These are phyloP conservation scores for Akanthomyces muscarius DNA, from an alignment of 2,329 filamentous ascomycete genomes.

Conservation along the genomic window DNA sequence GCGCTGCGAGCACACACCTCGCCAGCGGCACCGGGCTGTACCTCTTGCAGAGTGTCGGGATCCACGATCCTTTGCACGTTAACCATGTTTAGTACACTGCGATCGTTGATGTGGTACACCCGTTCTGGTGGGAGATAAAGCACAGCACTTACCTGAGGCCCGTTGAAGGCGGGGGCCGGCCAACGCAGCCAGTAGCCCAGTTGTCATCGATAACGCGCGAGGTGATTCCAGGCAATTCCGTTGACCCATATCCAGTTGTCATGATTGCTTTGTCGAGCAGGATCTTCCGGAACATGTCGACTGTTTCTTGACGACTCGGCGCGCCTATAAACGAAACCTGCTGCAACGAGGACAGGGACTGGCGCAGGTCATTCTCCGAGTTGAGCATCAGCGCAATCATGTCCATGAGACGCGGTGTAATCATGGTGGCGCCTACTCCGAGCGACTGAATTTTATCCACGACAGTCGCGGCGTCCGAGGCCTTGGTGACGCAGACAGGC, in stretches of 20 bases:
- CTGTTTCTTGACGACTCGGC: neutral
- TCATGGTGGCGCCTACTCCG: neutral
- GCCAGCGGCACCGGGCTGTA: neutral
- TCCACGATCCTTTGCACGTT: neutral
- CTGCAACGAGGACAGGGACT: neutral
- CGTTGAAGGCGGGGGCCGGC: neutral
- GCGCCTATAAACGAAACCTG: neutral
- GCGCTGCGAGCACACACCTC: constrained; percentile 5
- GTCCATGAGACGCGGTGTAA: neutral
- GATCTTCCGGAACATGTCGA: neutral
- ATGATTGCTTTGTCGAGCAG: neutral
- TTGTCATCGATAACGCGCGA: neutral
- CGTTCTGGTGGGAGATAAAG: neutral
- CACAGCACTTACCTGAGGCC: neutral
- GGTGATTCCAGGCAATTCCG: neutral
- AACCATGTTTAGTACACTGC: neutral
- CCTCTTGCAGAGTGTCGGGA: neutral
- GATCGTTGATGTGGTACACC: neutral
- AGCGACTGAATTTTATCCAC: constrained; percentile 1
- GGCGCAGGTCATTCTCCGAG: neutral
- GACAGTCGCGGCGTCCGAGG: neutral
- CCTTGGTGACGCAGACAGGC: neutral
- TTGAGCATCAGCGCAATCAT: neutral
- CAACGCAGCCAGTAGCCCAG: constrained; percentile 5
- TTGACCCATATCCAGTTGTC: neutral